These are phyloP conservation scores for Pouteria campechiana DNA, from an alignment of 179 eudicot species.

Conservation along the genomic window DNA sequence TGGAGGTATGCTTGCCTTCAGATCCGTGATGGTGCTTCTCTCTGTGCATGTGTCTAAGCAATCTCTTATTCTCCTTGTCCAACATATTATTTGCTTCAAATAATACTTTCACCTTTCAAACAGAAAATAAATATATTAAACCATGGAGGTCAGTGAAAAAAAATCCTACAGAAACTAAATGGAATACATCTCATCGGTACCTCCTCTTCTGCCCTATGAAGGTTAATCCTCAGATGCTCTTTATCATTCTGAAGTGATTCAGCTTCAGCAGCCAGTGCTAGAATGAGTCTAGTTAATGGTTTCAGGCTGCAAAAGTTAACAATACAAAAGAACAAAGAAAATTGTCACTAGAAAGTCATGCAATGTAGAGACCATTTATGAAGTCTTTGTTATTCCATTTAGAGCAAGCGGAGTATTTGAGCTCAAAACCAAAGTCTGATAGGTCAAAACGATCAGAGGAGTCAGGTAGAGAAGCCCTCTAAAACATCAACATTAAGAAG, in stretches of 20 bases:
- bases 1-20: conserved; percentile 40
- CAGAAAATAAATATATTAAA: background rate
- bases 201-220: conserved; percentile 87
- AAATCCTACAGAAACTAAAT: background rate
- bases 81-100: conserved; percentile 46
- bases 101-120: conserved; percentile 56
- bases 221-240: conserved; percentile 63
- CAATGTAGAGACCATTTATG: too few relatives aligned
- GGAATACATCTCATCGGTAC: conserved; percentile 22
- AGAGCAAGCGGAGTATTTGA: too few relatives aligned
- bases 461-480: too few relatives aligned
- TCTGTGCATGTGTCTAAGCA: conserved; percentile 28
- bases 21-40: conserved; percentile 44
- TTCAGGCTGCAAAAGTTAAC: conserved; percentile 70
- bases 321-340: background rate
- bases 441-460: too few relatives aligned
- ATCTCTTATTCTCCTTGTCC: conserved; percentile 51
- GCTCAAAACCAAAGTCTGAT: too few relatives aligned
- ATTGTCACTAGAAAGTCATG: too few relatives aligned
- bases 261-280: conserved; percentile 50
- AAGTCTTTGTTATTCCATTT: too few relatives aligned
- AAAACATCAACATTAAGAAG: too few relatives aligned
- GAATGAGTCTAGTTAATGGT: conserved; percentile 46
- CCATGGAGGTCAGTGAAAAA: background rate
- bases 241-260: conserved; percentile 51